Base-by-base conservation (phyloP, 192 early-diverging fungal species). In the Radiomyces spectabilis region DNA sequence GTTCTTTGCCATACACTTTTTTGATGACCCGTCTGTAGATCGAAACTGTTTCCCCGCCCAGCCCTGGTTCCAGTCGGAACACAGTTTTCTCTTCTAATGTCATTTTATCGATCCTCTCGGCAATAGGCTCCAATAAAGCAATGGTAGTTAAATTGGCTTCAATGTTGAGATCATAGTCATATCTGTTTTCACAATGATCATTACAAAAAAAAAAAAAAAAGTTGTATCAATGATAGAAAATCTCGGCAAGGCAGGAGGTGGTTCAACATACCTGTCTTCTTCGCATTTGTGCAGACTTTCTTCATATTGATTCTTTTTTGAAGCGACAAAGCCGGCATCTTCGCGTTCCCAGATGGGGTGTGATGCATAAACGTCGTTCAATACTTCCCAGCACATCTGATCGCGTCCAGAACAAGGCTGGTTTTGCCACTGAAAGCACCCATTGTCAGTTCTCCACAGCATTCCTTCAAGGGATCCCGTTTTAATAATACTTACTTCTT, bases 101-200 rank as follows among this genome's bases (percentile, higher is more conserved):
- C 93, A 99, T 93, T 10, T 42, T 61, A 16, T 71, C 62, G 31
- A 99, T 85, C 50, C 88, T 77, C 64, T 81, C 81, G 3, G 80
- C 85, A 45, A 99, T 91, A 1, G 94, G 92, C 55, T 94, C 90
- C 46, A 99, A 66, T 24, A 97, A 68, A 15, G 83, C 75, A 57
- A 99, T 99, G 5, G 85, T 85, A 31, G 87, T 80, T 45, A 91
- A 56, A 51, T 97, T 97, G 31, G 94, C 86, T 59, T 97, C 91
- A 60, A 99, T 96, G 68, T 95, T 91, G 60, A 95, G 78, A 61
- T 99, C 95, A 76, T 96, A 97, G 52, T 99, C 97, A 27, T 75
- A 78, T 30, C 75, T 71, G 44, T 31, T 39, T 39, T 39, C 13
- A 39, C 13, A 39, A 12, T 16, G 38, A 12, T 12, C 38, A 39